A percentile compares a stretch with the other conserved stretches of the same genome.
phyloP scores from a whole-genome alignment of 495 filamentous ascomycete species.

The Penicillium goetzii region DNA sequence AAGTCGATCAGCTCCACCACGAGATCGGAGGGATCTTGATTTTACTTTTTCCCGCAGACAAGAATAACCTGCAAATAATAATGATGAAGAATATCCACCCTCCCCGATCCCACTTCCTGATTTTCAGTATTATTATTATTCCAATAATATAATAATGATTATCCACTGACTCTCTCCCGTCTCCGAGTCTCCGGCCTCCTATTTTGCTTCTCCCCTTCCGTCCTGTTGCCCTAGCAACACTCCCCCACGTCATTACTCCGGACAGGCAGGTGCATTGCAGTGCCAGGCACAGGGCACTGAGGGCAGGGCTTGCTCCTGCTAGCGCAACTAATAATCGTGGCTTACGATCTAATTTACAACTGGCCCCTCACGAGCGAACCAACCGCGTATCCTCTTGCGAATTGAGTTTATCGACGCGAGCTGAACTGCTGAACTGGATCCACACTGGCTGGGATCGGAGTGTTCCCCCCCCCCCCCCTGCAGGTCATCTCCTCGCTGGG shows the following conservation, averaged over 20 bases:
- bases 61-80: not conserved
- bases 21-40: slow-evolving; percentile 30
- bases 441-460: slow-evolving; percentile 10
- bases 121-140: no score
- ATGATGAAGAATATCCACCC: slow-evolving; percentile 13
- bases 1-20: slow-evolving; percentile 26
- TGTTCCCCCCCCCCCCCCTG: slow-evolving; percentile 19
- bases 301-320: not conserved
- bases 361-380: not conserved
- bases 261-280: no score
- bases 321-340: not conserved
- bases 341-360: not conserved
- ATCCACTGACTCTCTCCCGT: slow-evolving; percentile 13
- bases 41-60: slow-evolving; percentile 12
- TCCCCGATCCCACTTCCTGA: no score
- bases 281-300: no score
- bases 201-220: slow-evolving; percentile 16
- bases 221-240: slow-evolving; percentile 41
- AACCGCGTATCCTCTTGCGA: not conserved
- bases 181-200: no score
- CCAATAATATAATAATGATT: not conserved
- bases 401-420: slow-evolving; percentile 22
- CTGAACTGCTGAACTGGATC: slow-evolving; percentile 28
- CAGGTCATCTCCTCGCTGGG: slow-evolving; percentile 27
- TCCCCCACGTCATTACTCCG: slow-evolving; percentile 40